Conservation (phyloP, 768 basidiomycete species). For the Psilocybe sp. region DNA sequence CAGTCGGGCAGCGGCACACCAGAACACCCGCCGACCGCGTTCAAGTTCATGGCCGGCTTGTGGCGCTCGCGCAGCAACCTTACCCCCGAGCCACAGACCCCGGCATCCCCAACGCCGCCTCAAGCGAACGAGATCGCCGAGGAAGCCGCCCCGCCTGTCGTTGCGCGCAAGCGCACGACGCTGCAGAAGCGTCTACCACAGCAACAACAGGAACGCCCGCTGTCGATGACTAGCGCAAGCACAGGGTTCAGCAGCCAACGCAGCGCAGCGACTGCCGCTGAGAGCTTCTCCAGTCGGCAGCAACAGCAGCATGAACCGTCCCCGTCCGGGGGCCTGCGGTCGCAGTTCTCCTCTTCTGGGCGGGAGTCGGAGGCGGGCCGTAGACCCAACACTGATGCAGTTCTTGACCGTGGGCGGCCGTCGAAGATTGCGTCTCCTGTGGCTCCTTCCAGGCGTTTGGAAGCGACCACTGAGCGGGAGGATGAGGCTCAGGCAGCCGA, state of each 20-base stretch:
- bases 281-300: slow-evolving; percentile 35
- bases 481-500: background rate
- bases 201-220: slow-evolving; percentile 44
- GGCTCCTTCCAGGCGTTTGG: slow-evolving; percentile 4
- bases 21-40: slow-evolving; percentile 52
- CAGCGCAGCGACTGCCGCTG: slow-evolving; percentile 51
- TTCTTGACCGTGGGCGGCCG: slow-evolving; percentile 2
- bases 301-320: slow-evolving; percentile 4
- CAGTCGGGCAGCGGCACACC: slow-evolving; percentile 21
- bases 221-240: slow-evolving; percentile 58
- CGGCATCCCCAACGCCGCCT: slow-evolving; percentile 27
- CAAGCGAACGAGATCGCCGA: slow-evolving; percentile 23
- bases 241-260: slow-evolving; percentile 58
- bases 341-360: slow-evolving; percentile 10
- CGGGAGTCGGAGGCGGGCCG: slow-evolving; percentile 7
- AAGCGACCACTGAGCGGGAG: slow-evolving; percentile 5
- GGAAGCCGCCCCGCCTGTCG: slow-evolving; percentile 5
- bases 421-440: slow-evolving; percentile 3
- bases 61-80: slow-evolving; percentile 63
- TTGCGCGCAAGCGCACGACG: slow-evolving; percentile 10
- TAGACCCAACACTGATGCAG: background rate
- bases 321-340: slow-evolving; percentile 14
- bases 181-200: slow-evolving; percentile 24
- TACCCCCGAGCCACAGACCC: slow-evolving; percentile 35
- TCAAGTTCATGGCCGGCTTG: slow-evolving; percentile 64